Conservation (phyloP, 805 yeast species). For the Kregervanrija fluxuum region DNA sequence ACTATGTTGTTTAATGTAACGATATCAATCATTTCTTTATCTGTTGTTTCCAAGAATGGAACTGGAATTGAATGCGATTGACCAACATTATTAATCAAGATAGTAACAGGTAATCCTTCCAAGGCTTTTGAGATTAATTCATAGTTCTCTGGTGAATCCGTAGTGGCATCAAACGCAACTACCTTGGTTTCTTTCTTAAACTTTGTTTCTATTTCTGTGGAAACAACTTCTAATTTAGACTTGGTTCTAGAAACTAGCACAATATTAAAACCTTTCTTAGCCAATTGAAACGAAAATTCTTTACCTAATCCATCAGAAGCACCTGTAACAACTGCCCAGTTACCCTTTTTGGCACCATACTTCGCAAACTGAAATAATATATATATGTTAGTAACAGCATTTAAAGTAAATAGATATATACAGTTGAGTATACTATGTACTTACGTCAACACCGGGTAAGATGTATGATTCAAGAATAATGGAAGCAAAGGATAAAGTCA, state of each 20-base stretch:
- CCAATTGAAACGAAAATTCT: constrained; percentile 82
- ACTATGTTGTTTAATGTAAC: constrained; percentile 80
- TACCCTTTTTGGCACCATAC: constrained; percentile 69
- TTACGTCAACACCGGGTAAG: constrained; percentile 44
- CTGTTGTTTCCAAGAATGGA: constrained; percentile 76
- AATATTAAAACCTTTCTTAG: constrained; percentile 74
- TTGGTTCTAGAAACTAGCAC: constrained; percentile 80
- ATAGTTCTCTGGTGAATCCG: constrained; percentile 55
- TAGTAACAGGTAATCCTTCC: constrained; percentile 52
- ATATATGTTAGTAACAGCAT: neutral
- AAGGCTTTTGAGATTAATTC: constrained; percentile 39
- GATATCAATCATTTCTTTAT: constrained; percentile 68
- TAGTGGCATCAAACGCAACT: constrained; percentile 73
- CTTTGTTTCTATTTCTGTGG: constrained; percentile 53
- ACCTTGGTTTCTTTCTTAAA: constrained; percentile 56
- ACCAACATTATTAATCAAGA: constrained; percentile 89
- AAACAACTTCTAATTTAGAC: constrained; percentile 61
- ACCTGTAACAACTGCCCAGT: constrained; percentile 96
- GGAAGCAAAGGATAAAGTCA: constrained; percentile 42
- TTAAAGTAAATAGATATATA: neutral
- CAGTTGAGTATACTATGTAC: too few species aligned
- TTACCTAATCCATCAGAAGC: constrained; percentile 98
- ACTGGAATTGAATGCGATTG: constrained; percentile 93
- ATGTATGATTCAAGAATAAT: constrained; percentile 56
- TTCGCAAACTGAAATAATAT: constrained; percentile 31